A percentile compares a stretch with the other conserved stretches of the same genome.
Conservation (phyloP, 257 asterid genomes). For the Rhazya stricta region DNA sequence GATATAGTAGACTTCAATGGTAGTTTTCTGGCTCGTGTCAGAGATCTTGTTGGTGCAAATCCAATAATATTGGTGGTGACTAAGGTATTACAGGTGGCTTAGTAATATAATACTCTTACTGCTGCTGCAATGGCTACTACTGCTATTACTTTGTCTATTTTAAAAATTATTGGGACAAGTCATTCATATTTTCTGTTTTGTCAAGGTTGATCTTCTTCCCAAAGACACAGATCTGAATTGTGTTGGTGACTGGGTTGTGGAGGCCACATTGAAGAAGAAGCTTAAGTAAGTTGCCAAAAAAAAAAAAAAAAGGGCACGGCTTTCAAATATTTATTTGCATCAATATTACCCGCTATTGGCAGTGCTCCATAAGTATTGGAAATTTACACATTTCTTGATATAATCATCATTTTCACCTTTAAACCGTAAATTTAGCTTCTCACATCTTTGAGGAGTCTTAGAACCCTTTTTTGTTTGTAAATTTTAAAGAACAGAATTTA, state of each 20-base stretch:
- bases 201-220: constrained; percentile 95
- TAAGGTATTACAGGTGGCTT: constrained; percentile 44
- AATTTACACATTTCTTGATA: not conserved
- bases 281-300: constrained; percentile 78
- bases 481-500: not conserved
- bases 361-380: no score
- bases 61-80: constrained; percentile 88
- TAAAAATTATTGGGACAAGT: not conserved
- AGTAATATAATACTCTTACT: not conserved
- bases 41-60: constrained; percentile 92
- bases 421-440: not conserved
- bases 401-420: not conserved
- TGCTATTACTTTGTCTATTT: not conserved
- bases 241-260: constrained; percentile 99
- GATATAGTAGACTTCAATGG: constrained; percentile 97
- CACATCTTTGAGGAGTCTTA: not conserved
- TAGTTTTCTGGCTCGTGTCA: constrained; percentile 77
- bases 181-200: constrained; percentile 18
- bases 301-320: not conserved
- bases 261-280: constrained; percentile 92
- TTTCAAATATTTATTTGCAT: not conserved
- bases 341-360: not conserved
- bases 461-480: not conserved
- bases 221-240: constrained; percentile 92
- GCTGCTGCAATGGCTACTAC: not conserved